Evolutionary conservation across 2,329 filamentous ascomycete genomes (phyloP).

Genomic region (Fusarium sp.): DNA sequence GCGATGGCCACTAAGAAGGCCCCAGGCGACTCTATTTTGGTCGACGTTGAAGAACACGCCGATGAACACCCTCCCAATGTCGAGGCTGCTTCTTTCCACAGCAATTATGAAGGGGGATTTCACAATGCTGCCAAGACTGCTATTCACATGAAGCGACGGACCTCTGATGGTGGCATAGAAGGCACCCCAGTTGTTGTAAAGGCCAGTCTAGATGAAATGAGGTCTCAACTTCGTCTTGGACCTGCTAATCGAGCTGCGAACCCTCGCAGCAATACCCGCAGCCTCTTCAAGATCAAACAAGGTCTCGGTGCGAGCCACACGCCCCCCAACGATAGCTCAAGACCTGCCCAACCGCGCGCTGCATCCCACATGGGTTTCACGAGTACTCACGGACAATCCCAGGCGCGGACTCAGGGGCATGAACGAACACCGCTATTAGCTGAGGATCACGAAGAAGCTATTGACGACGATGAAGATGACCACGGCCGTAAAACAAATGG

Average conservation of each 20-base stretch:
- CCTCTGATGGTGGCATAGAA: conserved; percentile 63
- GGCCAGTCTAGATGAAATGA: conserved; percentile 70
- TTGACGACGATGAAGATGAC: conserved; percentile 23
- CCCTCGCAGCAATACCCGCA: conserved; percentile 66
- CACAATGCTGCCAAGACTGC: conserved; percentile 61
- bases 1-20: conserved; percentile 45
- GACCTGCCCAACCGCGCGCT: conserved; percentile 33
- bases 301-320: conserved; percentile 41
- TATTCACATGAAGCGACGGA: conserved; percentile 68
- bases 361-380: conserved; percentile 36
- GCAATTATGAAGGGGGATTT: conserved; percentile 50
- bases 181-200: conserved; percentile 63
- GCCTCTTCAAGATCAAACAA: conserved; percentile 74
- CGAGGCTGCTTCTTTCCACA: conserved; percentile 50
- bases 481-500: conserved; percentile 35
- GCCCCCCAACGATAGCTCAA: conserved; percentile 11
- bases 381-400: conserved; percentile 1
- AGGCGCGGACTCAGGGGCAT: conserved; percentile 15
- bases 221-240: conserved; percentile 70
- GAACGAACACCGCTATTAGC: conserved; percentile 46
- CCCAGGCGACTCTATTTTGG: conserved; percentile 43
- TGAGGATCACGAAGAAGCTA: conserved; percentile 33
- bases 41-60: conserved; percentile 55
- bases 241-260: conserved; percentile 73
- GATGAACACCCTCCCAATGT: conserved; percentile 37